phyloP scores from a whole-genome alignment of 345 rosid genomes.

The Sisymbrium irio region DNA sequence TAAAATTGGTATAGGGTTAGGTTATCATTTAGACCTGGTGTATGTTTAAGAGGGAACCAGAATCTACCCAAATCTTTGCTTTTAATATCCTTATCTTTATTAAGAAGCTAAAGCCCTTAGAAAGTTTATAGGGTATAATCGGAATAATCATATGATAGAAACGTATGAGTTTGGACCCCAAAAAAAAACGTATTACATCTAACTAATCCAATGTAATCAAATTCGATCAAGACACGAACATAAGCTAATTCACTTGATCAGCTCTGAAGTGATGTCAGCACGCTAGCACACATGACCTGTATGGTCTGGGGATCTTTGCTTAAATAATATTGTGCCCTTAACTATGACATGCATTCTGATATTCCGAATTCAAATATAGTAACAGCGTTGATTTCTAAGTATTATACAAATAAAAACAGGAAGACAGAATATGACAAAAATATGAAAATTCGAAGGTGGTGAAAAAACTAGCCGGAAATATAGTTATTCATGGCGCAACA shows the following conservation, averaged over 20 bases:
- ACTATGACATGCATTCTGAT: neutral
- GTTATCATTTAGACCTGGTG: slow-evolving; percentile 9
- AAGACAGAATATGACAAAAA: neutral
- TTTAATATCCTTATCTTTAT: neutral
- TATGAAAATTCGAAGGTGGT: neutral
- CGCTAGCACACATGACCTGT: neutral
- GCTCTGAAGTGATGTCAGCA: neutral
- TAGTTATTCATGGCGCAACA: neutral
- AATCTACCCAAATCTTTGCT: slow-evolving; percentile 13
- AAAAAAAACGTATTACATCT: too few relatives aligned
- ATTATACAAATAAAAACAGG: neutral
- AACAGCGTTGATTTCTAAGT: neutral
- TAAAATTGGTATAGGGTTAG: slow-evolving; percentile 3
- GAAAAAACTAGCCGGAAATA: neutral
- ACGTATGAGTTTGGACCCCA: too few relatives aligned
- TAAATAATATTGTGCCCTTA: neutral
- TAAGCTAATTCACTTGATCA: neutral
- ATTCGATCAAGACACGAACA: slow-evolving; percentile 6
- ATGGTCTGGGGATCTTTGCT: neutral
- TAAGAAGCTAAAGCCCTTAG: neutral
- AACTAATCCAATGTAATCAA: neutral
- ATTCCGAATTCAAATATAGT: neutral
- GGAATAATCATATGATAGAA: neutral
- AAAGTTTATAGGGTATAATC: neutral
- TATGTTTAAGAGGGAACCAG: slow-evolving; percentile 27